Evolutionary conservation across 495 filamentous ascomycete species (phyloP), one percentile per base, ranked within the genome.

Genomic region (Xeromyces bisporus): DNA sequence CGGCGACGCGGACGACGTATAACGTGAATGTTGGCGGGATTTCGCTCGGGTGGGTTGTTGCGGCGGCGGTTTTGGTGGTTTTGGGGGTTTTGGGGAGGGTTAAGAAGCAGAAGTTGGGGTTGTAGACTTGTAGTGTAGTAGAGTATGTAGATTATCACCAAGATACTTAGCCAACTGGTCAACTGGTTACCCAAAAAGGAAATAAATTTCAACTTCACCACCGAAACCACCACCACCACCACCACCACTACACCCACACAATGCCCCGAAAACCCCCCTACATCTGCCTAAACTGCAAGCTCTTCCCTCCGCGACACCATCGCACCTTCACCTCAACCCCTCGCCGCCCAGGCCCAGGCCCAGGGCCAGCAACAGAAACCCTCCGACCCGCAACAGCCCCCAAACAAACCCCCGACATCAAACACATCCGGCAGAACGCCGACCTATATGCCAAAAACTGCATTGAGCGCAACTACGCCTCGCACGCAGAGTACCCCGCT

Each of bases 341-440:
- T 5, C 46, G 41, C 23, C 32, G 36, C 34, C n/a, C n/a, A n/a
- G n/a, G n/a, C n/a, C n/a, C n/a, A n/a, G n/a, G n/a, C n/a, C n/a
- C n/a, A n/a, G n/a, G n/a, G n/a, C n/a, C n/a, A n/a, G n/a, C n/a
- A n/a, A 42, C 38, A 23, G 56, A 44, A 29, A 38, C 42, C 46
- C 50, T 53, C 32, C 60, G 69, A 40, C 73, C 78, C 0, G 63
- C 81, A 8, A 79, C 71, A 26, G 87, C 84, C 9, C 87, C 86
- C 5, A 92, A 84, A 44, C 67, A 79, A 6, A 62, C 58, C 12
- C 66, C 85, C 29, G 75, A 94, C 52, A 62, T 93, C 50, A 93
- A 80, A 49, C 75, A 86, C 54, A 92, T 97, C 52, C 82, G 84
- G 31, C 66, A 79, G 33, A 79, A 87, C 51, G 67, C 72, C 24